These are phyloP conservation scores for Lentinula edodes DNA, from an alignment of 768 basidiomycete genomes.

Conservation along the genomic window DNA sequence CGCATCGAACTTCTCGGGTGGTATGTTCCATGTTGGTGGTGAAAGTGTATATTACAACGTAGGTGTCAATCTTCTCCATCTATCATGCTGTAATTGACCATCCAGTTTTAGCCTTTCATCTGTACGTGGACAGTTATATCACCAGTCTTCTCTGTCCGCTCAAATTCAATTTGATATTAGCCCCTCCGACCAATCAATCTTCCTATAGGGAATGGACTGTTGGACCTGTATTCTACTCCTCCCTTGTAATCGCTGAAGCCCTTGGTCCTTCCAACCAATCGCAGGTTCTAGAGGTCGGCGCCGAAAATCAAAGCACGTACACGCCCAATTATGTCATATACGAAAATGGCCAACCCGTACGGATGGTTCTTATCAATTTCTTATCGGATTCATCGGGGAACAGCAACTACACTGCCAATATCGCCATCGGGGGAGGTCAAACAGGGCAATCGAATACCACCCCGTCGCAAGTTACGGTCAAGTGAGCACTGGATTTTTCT, in stretches of 20 bases:
- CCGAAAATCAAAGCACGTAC: slow-evolving; percentile 43
- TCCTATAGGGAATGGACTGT: slow-evolving; percentile 67
- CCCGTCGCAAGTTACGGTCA: slow-evolving; percentile 49
- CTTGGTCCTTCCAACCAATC: slow-evolving; percentile 56
- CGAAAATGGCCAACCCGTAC: slow-evolving; percentile 54
- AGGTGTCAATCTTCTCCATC: slow-evolving; percentile 19
- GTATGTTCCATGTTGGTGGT: slow-evolving; percentile 16
- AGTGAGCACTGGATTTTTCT: slow-evolving; percentile 28
- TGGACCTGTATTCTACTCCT: slow-evolving; percentile 72
- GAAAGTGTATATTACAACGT: slow-evolving; percentile 13
- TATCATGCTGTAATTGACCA: slow-evolving; percentile 11
- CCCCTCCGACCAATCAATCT: slow-evolving; percentile 52
- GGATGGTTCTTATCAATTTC: slow-evolving; percentile 71
- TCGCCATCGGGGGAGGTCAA: slow-evolving; percentile 42
- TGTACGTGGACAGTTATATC: slow-evolving; percentile 20
- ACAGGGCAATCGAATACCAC: slow-evolving; percentile 29
- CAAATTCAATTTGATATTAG: slow-evolving; percentile 29
- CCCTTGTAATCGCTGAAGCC: slow-evolving; percentile 63
- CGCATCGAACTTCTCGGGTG: slow-evolving; percentile 28
- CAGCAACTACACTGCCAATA: slow-evolving; percentile 45
- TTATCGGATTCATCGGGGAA: slow-evolving; percentile 55
- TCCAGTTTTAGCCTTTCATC: slow-evolving; percentile 26
- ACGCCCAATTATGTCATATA: slow-evolving; percentile 73
- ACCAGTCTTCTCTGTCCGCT: slow-evolving; percentile 6
- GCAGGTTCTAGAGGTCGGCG: slow-evolving; percentile 59